phyloP scores from a whole-genome alignment of 345 rosid species.

The Murraya koenigii region DNA sequence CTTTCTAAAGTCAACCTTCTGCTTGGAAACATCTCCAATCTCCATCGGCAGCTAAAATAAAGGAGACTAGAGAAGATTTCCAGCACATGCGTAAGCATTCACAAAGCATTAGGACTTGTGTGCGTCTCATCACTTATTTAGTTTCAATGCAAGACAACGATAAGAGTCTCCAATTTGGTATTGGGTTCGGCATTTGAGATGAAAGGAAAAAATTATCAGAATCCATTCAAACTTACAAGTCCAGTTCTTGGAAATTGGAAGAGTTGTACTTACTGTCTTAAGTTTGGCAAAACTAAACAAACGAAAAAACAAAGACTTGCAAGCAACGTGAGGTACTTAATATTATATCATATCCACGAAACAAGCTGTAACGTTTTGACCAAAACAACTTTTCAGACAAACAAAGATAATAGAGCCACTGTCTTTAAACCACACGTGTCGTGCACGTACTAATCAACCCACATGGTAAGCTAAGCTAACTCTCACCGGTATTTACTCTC shows the following conservation, averaged over 20 bases:
- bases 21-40: no score
- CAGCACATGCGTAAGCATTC: no score
- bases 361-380: slow-evolving; percentile 11
- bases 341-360: no score
- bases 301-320: no score
- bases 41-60: no score
- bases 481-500: slow-evolving; percentile 2
- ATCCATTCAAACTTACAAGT: background rate
- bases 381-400: background rate
- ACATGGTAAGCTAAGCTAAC: background rate
- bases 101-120: no score
- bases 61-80: no score
- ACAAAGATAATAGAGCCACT: background rate
- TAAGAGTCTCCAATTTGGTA: no score
- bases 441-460: background rate
- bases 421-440: background rate
- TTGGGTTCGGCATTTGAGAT: background rate
- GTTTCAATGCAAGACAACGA: background rate
- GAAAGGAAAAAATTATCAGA: background rate
- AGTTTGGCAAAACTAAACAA: background rate
- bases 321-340: no score
- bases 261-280: background rate
- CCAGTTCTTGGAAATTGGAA: background rate
- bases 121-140: no score
- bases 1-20: no score